Percentiles rank a stretch among this genome's conserved stretches.
Conservation (phyloP, 176 grass and related monocot species). For the Lolium multiflorum region DNA sequence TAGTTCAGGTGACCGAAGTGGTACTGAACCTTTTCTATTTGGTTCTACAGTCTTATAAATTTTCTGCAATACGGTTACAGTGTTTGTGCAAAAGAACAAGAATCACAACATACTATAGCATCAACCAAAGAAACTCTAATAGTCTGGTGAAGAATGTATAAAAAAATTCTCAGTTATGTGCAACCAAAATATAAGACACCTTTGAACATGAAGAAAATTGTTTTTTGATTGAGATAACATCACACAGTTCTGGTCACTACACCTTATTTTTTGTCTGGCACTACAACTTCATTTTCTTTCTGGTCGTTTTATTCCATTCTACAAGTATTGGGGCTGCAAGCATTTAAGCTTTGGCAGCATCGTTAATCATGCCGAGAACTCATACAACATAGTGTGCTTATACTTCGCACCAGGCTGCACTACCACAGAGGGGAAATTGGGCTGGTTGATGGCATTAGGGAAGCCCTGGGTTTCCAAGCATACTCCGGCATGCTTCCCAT, state of each 20-base stretch:
- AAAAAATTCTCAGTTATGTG: not conserved
- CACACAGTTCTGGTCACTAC: not conserved
- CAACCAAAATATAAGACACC: constrained; percentile 15
- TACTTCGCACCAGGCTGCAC: constrained; percentile 82
- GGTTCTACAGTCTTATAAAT: not conserved
- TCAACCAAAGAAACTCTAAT: not conserved
- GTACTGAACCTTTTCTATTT: not conserved
- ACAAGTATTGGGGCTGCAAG: constrained; percentile 7
- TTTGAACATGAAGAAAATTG: not conserved
- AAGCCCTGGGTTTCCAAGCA: constrained; percentile 98
- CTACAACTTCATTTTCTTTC: constrained; percentile 3
- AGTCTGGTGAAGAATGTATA: not conserved
- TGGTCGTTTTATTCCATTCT: constrained; percentile 42
- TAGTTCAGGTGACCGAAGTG: not conserved
- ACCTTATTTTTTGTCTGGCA: not conserved
- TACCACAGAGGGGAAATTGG: constrained; percentile 68
- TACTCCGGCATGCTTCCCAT: constrained; percentile 67
- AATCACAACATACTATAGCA: not conserved
- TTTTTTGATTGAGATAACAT: not conserved
- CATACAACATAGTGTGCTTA: constrained; percentile 77
- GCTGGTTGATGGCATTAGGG: constrained; percentile 84
- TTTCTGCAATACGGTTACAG: not conserved
- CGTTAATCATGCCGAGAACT: constrained; percentile 56
- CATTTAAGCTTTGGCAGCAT: constrained; percentile 20
- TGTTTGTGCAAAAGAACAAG: constrained; percentile 13